Evolutionary conservation across 805 yeast species (phyloP).

Genomic region (Starmera dryadoides): DNA sequence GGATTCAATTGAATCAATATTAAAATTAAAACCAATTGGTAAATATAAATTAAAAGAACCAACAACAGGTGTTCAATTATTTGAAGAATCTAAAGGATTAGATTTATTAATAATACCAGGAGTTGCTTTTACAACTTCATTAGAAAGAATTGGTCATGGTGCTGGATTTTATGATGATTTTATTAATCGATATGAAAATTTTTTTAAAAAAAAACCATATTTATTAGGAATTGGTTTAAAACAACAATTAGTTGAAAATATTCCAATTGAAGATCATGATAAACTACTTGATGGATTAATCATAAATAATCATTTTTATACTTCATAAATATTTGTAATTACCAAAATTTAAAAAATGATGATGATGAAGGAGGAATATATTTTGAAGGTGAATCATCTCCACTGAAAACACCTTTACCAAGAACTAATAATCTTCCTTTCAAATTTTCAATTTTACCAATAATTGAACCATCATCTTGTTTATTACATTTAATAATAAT

Average conservation of each 20-base stretch:
- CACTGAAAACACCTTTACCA: slow-evolving; percentile 40
- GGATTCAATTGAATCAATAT: slow-evolving; percentile 32
- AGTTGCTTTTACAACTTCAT: slow-evolving; percentile 55
- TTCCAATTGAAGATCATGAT: slow-evolving; percentile 63
- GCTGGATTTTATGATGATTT: slow-evolving; percentile 88
- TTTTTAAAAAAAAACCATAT: slow-evolving; percentile 26
- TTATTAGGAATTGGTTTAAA: slow-evolving; percentile 59
- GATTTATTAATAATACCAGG: slow-evolving; percentile 83
- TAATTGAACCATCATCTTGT: slow-evolving; percentile 30
- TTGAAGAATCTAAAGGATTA: slow-evolving; percentile 32
- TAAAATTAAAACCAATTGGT: slow-evolving; percentile 55
- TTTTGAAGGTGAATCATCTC: slow-evolving; percentile 1
- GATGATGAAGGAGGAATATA: background rate
- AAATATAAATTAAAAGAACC: slow-evolving; percentile 69
- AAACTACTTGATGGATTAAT: slow-evolving; percentile 49
- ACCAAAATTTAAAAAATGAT: slow-evolving; percentile 1
- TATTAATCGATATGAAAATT: slow-evolving; percentile 37
- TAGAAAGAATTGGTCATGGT: slow-evolving; percentile 76
- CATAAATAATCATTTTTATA: slow-evolving; percentile 25
- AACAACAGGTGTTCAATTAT: slow-evolving; percentile 18
- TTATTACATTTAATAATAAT: slow-evolving; percentile 53
- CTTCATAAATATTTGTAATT: slow-evolving; percentile 1
- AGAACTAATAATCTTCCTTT: slow-evolving; percentile 50
- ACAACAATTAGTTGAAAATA: slow-evolving; percentile 47
- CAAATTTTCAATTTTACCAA: slow-evolving; percentile 45